Evolutionary conservation across 1,284 basidiomycete genomes (phyloP), one percentile per base, ranked within the genome.

Genomic region (Hypsizygus ulmarius): DNA sequence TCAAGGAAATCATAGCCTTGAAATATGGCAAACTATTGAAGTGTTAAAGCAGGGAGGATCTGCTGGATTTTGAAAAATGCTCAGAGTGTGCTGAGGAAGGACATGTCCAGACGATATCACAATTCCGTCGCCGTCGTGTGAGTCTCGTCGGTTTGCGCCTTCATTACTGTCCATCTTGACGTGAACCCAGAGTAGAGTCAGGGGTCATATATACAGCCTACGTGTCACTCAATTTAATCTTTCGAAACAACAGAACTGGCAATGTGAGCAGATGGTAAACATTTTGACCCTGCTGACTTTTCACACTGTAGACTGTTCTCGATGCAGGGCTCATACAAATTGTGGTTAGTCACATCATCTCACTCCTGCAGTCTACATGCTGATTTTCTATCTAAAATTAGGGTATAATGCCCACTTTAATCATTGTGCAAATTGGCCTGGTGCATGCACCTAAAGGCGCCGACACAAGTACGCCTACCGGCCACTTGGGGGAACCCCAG

Each of bases 401-500:
- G 63, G 63, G 64, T 33, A 65, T 67, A 36, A 59, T 65, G 55
- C 65, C 64, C 12, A 67, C 64, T 14, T 53, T 67, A n/a, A 64
- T 66, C 12, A 62, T 67, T 16, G 65, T 64, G 1, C 63, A 64
- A 53, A 61, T 64, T 9, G 62, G 61, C 7, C 51, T 65, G 8
- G 59, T 59, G 6, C 55, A 58, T 34, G 55, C 59, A 7, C 51
- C 58, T 15, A 57, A 62, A 35, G 59, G 59, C 40, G 44, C 55
- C 18, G 56, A 59, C 19, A 49, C 56, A 7, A 55, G 15, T 16
- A 37, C 9, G 11, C 18, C 14, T 30, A 27, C 39, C 7, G 11
- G 11, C 10, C 39, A 25, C 14, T 19, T 40, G 3, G 14, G 8
- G 39, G 16, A 25, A 25, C 21, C 4, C 7, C 4, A 25, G 21